phyloP scores from a whole-genome alignment of 148 eudicot genomes.

The Limonium bicolor region DNA sequence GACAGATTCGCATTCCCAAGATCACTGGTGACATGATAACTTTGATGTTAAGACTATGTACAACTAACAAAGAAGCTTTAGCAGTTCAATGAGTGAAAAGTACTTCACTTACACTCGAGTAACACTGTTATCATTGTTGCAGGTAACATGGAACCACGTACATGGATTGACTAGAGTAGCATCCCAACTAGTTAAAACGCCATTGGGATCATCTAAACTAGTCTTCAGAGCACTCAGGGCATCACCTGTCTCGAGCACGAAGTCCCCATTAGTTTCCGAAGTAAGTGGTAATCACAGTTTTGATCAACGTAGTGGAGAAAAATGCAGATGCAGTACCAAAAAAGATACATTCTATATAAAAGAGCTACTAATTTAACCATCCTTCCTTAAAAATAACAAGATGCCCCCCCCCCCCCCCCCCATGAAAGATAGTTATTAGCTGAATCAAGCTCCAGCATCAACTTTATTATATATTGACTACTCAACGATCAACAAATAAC shows the following conservation, averaged over 20 bases:
- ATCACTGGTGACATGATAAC: constrained; percentile 32
- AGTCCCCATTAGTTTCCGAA: background rate
- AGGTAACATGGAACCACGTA: constrained; percentile 76
- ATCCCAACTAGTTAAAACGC: constrained; percentile 75
- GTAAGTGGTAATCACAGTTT: too few relatives aligned
- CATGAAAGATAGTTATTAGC: too few relatives aligned
- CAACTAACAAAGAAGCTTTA: too few relatives aligned
- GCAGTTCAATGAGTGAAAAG: background rate
- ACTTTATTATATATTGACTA: too few relatives aligned
- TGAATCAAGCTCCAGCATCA: too few relatives aligned
- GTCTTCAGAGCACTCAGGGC: constrained; percentile 49
- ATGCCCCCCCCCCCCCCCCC: too few relatives aligned
- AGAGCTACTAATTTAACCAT: too few relatives aligned
- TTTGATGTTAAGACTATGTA: background rate
- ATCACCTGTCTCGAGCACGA: constrained; percentile 41
- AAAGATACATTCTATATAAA: too few relatives aligned
- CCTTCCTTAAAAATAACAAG: too few relatives aligned
- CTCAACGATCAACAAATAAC: too few relatives aligned
- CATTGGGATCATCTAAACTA: constrained; percentile 51
- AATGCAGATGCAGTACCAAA: too few relatives aligned
- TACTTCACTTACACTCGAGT: constrained; percentile 53
- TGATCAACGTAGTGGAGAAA: too few relatives aligned
- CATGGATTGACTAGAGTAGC: constrained; percentile 73
- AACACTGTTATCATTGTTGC: constrained; percentile 57
- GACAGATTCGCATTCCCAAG: constrained; percentile 70